phyloP scores from a whole-genome alignment of 305 asterid species.

The Lippia alba region DNA sequence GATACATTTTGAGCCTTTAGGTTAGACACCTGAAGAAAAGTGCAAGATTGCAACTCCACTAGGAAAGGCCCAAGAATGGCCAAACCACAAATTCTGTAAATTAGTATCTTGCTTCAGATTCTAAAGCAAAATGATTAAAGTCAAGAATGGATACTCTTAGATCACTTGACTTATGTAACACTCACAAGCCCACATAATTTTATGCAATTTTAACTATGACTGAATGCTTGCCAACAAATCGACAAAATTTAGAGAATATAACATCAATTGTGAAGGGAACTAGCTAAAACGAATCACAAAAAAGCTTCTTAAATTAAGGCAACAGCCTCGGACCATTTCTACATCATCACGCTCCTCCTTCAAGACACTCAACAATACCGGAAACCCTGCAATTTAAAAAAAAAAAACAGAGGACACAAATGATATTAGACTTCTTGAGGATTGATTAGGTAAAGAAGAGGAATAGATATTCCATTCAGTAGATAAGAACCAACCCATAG shows the following conservation, averaged over 20 bases:
- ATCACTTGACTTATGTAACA: not conserved
- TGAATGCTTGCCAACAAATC: constrained; percentile 1
- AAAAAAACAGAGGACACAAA: constrained; percentile 23
- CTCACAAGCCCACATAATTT: too few relatives aligned
- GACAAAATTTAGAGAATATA: constrained; percentile 11
- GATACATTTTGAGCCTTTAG: not conserved
- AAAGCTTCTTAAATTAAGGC: constrained; percentile 6
- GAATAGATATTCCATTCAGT: constrained; percentile 20
- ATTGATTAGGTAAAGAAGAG: constrained; percentile 23
- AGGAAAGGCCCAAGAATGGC: not conserved
- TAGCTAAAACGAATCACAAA: constrained; percentile 2
- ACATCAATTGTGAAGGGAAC: constrained; percentile 22
- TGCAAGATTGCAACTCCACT: not conserved
- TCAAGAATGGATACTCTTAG: not conserved
- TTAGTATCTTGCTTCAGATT: not conserved
- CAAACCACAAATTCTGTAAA: not conserved
- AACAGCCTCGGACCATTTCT: constrained; percentile 74
- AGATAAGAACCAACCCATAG: constrained; percentile 72
- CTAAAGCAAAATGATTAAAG: not conserved
- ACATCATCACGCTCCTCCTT: constrained; percentile 95
- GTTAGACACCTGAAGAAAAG: not conserved
- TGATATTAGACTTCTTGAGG: constrained; percentile 23
- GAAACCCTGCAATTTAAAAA: constrained; percentile 66
- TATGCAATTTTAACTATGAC: not conserved
- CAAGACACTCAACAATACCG: constrained; percentile 75